Evolutionary conservation across 1,284 basidiomycete genomes (phyloP).

Genomic region (Apiotrichum gracile): DNA sequence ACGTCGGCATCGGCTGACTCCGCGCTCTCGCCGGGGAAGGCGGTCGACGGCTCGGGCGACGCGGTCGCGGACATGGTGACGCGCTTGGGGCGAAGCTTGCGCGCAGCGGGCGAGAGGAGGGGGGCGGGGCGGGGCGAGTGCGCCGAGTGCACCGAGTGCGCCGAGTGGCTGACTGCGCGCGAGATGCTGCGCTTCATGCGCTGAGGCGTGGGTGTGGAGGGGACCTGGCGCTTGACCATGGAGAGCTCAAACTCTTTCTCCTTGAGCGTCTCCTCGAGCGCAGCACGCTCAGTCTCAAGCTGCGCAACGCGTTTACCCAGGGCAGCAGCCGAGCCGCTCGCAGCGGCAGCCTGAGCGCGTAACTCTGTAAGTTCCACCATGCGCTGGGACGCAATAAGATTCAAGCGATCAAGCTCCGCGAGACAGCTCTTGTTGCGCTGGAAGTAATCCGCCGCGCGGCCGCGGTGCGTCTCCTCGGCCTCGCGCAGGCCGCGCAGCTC

Average conservation of each 20-base stretch:
- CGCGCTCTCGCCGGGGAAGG: background rate
- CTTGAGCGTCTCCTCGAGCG: background rate
- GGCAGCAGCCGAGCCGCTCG: background rate
- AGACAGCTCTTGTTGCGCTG: slow-evolving; percentile 23
- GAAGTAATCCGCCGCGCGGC: slow-evolving; percentile 1
- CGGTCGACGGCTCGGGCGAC: background rate
- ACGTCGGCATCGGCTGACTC: background rate
- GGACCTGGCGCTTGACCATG: background rate
- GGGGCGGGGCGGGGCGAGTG: no score
- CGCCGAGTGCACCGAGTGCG: background rate
- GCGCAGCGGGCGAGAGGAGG: background rate
- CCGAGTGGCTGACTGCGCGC: background rate
- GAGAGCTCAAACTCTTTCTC: slow-evolving; percentile 9
- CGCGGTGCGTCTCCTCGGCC: slow-evolving; percentile 2
- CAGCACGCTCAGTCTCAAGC: background rate
- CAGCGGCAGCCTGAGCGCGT: background rate
- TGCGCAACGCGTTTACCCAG: background rate
- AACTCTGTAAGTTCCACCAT: slow-evolving; percentile 12
- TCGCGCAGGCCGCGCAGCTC: background rate
- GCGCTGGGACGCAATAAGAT: slow-evolving; percentile 20
- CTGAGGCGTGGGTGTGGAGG: background rate
- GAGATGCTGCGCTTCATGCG: background rate
- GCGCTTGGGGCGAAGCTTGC: background rate
- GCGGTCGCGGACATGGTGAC: no score
- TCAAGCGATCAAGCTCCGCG: slow-evolving; percentile 25